Conservation (phyloP, 805 yeast species). For the Phaffomyces opuntiae region DNA sequence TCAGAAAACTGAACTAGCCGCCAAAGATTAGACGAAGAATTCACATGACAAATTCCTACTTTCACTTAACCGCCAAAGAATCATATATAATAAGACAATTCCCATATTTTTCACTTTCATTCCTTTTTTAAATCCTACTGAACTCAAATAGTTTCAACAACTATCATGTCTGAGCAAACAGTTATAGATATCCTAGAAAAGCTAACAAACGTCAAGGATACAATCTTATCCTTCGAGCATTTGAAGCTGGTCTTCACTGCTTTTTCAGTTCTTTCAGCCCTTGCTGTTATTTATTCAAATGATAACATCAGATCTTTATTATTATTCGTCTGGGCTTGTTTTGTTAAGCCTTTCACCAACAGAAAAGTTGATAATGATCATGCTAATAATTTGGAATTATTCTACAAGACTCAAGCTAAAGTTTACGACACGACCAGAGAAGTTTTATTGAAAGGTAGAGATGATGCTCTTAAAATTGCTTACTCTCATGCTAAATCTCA, state of each 20-base stretch:
- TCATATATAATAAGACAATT: too few relatives aligned
- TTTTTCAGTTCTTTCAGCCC: constrained; percentile 6
- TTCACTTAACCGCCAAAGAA: too few relatives aligned
- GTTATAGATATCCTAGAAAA: constrained; percentile 3
- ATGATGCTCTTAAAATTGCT: constrained; percentile 53
- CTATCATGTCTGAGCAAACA: constrained; percentile 4
- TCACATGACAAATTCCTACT: too few relatives aligned
- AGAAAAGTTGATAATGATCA: constrained; percentile 23
- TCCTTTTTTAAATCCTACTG: not conserved
- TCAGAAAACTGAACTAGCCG: too few relatives aligned
- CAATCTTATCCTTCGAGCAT: constrained; percentile 2
- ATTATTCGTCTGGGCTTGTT: constrained; percentile 28
- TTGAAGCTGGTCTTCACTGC: constrained; percentile 6
- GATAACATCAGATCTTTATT: constrained; percentile 17
- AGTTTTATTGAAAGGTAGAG: constrained; percentile 62
- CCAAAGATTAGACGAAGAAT: too few relatives aligned
- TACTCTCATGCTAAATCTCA: constrained; percentile 41
- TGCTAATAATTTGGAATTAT: constrained; percentile 42
- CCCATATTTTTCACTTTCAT: too few relatives aligned
- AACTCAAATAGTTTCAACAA: constrained; percentile 4
- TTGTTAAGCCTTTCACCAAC: constrained; percentile 27
- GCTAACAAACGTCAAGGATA: constrained; percentile 3
- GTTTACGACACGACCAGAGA: constrained; percentile 70
- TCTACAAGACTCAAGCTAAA: constrained; percentile 71
- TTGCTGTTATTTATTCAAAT: constrained; percentile 9